Evolutionary conservation across 495 filamentous ascomycete genomes (phyloP).

Genomic region (Penicillium malachiteum): DNA sequence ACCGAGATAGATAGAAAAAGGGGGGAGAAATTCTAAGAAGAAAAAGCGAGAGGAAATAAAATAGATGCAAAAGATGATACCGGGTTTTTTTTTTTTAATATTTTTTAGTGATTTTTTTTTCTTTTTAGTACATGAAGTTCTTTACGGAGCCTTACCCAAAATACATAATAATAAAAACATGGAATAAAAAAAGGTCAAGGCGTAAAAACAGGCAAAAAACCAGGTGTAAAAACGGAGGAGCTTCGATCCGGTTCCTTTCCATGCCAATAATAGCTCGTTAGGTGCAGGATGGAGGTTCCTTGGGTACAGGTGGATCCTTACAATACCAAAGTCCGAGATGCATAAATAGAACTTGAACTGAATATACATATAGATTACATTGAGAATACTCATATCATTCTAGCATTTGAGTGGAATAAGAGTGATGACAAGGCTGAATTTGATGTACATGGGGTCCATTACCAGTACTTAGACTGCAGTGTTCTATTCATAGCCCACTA

Average conservation of each 20-base stretch:
- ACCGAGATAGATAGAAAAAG: background rate
- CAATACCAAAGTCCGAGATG: background rate
- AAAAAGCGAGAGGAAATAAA: background rate
- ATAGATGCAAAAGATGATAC: background rate
- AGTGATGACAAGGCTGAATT: too few relatives aligned
- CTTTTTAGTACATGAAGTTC: background rate
- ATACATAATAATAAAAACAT: too few relatives aligned
- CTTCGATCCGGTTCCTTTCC: slow-evolving; percentile 21
- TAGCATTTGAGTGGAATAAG: too few relatives aligned
- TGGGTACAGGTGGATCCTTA: slow-evolving; percentile 14
- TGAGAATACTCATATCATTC: too few relatives aligned
- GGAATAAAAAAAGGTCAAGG: too few relatives aligned
- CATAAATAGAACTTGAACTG: too few relatives aligned
- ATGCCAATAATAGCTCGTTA: slow-evolving; percentile 23
- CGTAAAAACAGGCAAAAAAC: background rate
- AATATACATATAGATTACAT: too few relatives aligned
- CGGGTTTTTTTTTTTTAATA: too few relatives aligned
- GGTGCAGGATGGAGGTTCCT: slow-evolving; percentile 3
- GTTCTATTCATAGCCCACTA: too few relatives aligned
- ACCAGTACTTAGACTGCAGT: too few relatives aligned
- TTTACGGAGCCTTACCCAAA: slow-evolving; percentile 4
- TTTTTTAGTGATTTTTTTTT: slow-evolving; percentile 15
- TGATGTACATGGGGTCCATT: too few relatives aligned
- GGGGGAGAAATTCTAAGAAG: background rate
- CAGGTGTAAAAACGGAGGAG: background rate